These are phyloP conservation scores for Lathyrus aphaca DNA, from an alignment of 306 rosid genomes.

Conservation along the genomic window DNA sequence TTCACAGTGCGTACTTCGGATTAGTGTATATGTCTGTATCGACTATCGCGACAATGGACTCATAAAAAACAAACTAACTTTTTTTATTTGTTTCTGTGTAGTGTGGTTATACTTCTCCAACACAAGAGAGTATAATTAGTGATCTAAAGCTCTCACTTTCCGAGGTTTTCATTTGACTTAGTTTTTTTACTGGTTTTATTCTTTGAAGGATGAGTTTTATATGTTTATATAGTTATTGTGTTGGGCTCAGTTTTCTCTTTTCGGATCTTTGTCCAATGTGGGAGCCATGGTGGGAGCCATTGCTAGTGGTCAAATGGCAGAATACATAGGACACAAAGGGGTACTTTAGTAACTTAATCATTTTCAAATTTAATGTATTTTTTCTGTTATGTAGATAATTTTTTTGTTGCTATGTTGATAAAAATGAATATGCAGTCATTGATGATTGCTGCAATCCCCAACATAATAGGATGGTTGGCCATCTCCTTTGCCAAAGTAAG, in stretches of 20 bases:
- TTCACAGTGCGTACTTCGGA: slow-evolving; percentile 45
- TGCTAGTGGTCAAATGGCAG: slow-evolving; percentile 83
- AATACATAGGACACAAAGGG: slow-evolving; percentile 81
- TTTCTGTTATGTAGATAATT: no score
- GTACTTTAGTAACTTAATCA: slow-evolving; percentile 40
- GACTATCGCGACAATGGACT: no score
- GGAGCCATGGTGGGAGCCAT: slow-evolving; percentile 95
- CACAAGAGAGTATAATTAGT: slow-evolving; percentile 59
- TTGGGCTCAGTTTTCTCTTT: slow-evolving; percentile 59
- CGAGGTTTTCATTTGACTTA: slow-evolving; percentile 45
- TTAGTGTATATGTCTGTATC: no score
- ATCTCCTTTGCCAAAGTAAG: slow-evolving; percentile 74
- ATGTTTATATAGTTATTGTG: neutral
- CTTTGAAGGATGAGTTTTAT: neutral
- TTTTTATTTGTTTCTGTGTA: no score
- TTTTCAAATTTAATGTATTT: neutral
- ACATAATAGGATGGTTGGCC: slow-evolving; percentile 73
- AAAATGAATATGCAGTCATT: slow-evolving; percentile 52
- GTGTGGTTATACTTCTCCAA: slow-evolving; percentile 81
- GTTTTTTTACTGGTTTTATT: neutral
- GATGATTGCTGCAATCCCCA: slow-evolving; percentile 75
- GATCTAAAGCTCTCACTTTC: slow-evolving; percentile 69
- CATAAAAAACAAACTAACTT: no score
- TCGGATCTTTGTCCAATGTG: slow-evolving; percentile 84
- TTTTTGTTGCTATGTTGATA: no score